Percentiles rank a stretch among this genome's conserved stretches.
Evolutionary conservation across 306 rosid species (phyloP).

Genomic region (Delonix regia): DNA sequence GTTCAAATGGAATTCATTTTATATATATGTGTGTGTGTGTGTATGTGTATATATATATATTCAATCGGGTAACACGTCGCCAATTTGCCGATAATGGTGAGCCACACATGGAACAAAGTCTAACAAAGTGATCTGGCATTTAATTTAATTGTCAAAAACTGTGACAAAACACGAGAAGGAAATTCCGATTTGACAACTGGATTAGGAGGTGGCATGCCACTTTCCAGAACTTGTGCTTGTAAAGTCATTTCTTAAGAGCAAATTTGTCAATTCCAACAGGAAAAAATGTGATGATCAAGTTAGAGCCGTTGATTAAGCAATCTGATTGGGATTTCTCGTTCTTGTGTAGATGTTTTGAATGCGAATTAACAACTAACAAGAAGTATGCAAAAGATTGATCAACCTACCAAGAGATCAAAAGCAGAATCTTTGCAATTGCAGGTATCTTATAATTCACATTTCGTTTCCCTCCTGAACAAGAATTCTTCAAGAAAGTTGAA

Average conservation of each 20-base stretch:
- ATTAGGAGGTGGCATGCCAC: constrained; percentile 36
- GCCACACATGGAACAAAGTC: constrained; percentile 35
- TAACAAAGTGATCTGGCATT: constrained; percentile 15
- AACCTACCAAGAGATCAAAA: constrained; percentile 79
- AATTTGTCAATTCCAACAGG: constrained; percentile 24
- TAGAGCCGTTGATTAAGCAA: constrained; percentile 18
- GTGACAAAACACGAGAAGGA: background rate
- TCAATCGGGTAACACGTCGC: constrained; percentile 42
- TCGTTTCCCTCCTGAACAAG: constrained; percentile 49
- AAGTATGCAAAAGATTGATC: constrained; percentile 32
- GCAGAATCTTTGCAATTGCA: constrained; percentile 50
- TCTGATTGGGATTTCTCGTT: constrained; percentile 1
- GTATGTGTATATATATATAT: no score
- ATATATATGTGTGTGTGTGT: no score
- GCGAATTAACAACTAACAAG: constrained; percentile 32
- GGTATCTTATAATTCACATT: constrained; percentile 47
- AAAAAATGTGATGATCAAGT: constrained; percentile 18
- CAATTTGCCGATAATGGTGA: constrained; percentile 36
- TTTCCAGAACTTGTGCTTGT: constrained; percentile 23
- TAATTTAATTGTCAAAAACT: constrained; percentile 10
- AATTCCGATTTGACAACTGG: constrained; percentile 37
- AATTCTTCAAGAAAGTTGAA: constrained; percentile 44
- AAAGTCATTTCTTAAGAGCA: background rate
- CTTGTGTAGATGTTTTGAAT: background rate
- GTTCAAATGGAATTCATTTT: no score